phyloP scores from a whole-genome alignment of 2,329 filamentous ascomycete species.

The Aspergillus ochraceoroseus region DNA sequence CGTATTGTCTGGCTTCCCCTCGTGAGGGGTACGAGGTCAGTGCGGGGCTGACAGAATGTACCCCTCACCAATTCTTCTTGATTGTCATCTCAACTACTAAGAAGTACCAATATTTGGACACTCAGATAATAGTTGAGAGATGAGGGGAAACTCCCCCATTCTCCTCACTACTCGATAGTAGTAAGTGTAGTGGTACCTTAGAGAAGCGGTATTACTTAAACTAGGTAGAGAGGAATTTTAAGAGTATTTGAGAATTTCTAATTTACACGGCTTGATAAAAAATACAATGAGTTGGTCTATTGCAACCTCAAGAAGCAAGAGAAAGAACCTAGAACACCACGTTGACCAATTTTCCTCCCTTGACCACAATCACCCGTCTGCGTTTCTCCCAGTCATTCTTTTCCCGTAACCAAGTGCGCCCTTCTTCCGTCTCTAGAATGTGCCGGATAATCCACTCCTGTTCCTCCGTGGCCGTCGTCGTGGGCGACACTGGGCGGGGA shows the following conservation, averaged over 20 bases:
- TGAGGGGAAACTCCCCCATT: background rate
- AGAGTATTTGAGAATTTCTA: conserved; percentile 5
- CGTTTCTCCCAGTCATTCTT: conserved; percentile 50
- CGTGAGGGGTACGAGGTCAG: background rate
- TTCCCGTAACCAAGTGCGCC: conserved; percentile 52
- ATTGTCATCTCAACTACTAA: no score
- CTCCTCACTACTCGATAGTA: conserved; percentile 2
- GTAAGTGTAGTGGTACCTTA: no score
- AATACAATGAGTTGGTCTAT: background rate
- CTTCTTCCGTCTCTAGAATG: conserved; percentile 59
- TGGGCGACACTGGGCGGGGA: conserved; percentile 45
- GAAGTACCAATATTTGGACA: no score
- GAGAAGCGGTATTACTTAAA: no score
- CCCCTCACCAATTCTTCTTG: no score
- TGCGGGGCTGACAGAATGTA: no score
- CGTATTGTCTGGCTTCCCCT: background rate
- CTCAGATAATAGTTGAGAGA: background rate
- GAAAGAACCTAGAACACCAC: conserved; percentile 57
- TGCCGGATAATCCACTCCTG: conserved; percentile 58
- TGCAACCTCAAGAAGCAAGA: no score
- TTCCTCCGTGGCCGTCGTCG: conserved; percentile 41
- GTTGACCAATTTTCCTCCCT: conserved; percentile 65
- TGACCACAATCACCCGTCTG: conserved; percentile 63
- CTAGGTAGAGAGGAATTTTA: no score
- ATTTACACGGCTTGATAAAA: conserved; percentile 1